Evolutionary conservation across 2,329 filamentous ascomycete genomes (phyloP), one percentile per base, ranked within the genome.

Genomic region (Nakataea oryzae): DNA sequence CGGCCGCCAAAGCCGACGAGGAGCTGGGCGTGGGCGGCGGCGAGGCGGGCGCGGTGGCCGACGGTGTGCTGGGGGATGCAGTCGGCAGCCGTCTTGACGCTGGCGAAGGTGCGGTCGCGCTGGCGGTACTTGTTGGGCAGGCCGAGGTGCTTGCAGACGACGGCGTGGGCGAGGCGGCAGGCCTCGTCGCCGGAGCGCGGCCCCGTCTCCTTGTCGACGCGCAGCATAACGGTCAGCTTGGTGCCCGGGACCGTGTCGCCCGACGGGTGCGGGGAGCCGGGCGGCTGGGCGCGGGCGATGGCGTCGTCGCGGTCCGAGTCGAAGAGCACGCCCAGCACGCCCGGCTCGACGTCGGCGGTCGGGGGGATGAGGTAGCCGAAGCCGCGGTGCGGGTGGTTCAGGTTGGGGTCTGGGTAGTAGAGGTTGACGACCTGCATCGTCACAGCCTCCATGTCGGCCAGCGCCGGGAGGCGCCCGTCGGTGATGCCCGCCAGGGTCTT

Each of bases 371-470:
- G 84, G 74, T 97, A 97, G 66, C 95, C 95, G 71, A 97, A 96
- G 24, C 93, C 95, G 32, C 79, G 76, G 62, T 86, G 78, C 17
- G 84, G 83, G 2, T 68, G 64, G 59, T 90, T 79, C 47, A 96
- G 76, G 63, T 83, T 70, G 8, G 86, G 80, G 56, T 85, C 79
- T 1, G 81, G 78, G 73, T 88, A 99, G 81, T 88, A 97, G 58
- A 99, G 80, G 75, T 96, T 97, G 64, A 99, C 89, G 2, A 93
- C 90, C 86, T 93, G 93, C 67, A 97, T 92, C 34, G 87, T 93
- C 32, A 93, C 89, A 47, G 87, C 84, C 61, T 84, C 81, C 21
- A 84, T 82, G 56, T 81, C 71, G 24, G 72, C 70, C 13, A 89
- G 78, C 34, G 78, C 72, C 6, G 80, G 78, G 7, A 86, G 75